A percentile compares a stretch with the other conserved stretches of the same genome.
These are phyloP conservation scores for Blastobotrys capitulatus DNA, from an alignment of 1,139 yeast genomes.

Conservation along the genomic window DNA sequence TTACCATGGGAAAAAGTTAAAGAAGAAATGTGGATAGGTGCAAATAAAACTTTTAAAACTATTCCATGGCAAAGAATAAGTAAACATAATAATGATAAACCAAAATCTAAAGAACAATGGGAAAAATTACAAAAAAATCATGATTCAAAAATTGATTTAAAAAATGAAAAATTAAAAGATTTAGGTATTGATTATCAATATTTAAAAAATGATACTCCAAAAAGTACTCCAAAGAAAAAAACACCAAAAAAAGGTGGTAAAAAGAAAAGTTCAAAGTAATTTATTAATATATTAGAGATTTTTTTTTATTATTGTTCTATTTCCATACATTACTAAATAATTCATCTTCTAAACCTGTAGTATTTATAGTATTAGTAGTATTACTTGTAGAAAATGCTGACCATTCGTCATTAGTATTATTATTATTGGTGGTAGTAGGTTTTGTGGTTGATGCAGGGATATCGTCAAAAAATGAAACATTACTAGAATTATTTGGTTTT, in stretches of 20 bases:
- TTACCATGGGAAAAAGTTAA: slow-evolving; percentile 43
- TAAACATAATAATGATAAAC: slow-evolving; percentile 49
- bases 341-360: slow-evolving; percentile 51
- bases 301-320: slow-evolving; percentile 13
- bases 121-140: slow-evolving; percentile 50
- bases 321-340: slow-evolving; percentile 65
- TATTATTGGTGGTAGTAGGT: neutral
- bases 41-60: slow-evolving; percentile 50
- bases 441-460: neutral
- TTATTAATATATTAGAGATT: neutral
- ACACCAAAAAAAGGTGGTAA: neutral
- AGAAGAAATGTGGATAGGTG: slow-evolving; percentile 48
- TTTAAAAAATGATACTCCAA: slow-evolving; percentile 20
- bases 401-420: slow-evolving; percentile 22
- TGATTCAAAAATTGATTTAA: slow-evolving; percentile 40
- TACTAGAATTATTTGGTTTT: neutral
- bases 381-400: slow-evolving; percentile 23
- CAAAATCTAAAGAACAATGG: slow-evolving; percentile 57
- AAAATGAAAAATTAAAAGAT: slow-evolving; percentile 44
- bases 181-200: slow-evolving; percentile 47
- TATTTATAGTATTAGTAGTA: slow-evolving; percentile 14
- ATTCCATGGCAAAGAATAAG: slow-evolving; percentile 59
- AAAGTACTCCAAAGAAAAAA: slow-evolving; percentile 5
- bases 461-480: neutral
- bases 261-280: neutral